Percentiles rank a stretch among this genome's conserved stretches.
phyloP scores from a whole-genome alignment of 1,284 basidiomycete genomes.

The Ganoderma leucocontextum region DNA sequence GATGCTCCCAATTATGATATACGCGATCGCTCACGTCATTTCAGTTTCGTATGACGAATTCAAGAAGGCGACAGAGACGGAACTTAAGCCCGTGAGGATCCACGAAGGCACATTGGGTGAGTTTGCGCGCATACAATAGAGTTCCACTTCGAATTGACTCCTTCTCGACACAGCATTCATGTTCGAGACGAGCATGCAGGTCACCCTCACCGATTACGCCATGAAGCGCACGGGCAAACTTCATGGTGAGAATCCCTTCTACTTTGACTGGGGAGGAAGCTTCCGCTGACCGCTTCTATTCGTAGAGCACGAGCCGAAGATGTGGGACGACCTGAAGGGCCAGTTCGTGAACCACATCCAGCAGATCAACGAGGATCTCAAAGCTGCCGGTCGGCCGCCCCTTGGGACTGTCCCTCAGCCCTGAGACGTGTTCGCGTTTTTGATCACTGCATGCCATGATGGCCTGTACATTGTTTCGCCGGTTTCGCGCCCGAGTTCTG shows the following conservation, averaged over 20 bases:
- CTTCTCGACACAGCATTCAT: constrained; percentile 53
- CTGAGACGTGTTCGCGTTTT: neutral
- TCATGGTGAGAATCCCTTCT: constrained; percentile 50
- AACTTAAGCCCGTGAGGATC: constrained; percentile 58
- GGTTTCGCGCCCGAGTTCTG: neutral
- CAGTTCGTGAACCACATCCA: constrained; percentile 67
- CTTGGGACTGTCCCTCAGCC: constrained; percentile 29
- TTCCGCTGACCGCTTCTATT: neutral
- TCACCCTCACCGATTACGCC: constrained; percentile 69
- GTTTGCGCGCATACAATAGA: constrained; percentile 22
- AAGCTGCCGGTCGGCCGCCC: constrained; percentile 51
- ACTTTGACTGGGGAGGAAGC: neutral
- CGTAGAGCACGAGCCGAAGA: constrained; percentile 60
- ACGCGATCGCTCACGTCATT: neutral
- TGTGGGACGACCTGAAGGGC: constrained; percentile 67
- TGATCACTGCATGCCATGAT: neutral
- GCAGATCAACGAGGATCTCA: constrained; percentile 61
- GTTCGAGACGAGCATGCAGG: constrained; percentile 71
- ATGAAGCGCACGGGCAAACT: constrained; percentile 64
- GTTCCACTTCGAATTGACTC: no score
- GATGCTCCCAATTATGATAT: constrained; percentile 17
- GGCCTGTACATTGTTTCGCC: neutral
- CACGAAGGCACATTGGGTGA: constrained; percentile 63
- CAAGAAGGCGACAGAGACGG: constrained; percentile 59
- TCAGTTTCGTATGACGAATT: constrained; percentile 65